Evolutionary conservation across 768 basidiomycete genomes (phyloP).

Genomic region (Rhizopogon salebrosus): DNA sequence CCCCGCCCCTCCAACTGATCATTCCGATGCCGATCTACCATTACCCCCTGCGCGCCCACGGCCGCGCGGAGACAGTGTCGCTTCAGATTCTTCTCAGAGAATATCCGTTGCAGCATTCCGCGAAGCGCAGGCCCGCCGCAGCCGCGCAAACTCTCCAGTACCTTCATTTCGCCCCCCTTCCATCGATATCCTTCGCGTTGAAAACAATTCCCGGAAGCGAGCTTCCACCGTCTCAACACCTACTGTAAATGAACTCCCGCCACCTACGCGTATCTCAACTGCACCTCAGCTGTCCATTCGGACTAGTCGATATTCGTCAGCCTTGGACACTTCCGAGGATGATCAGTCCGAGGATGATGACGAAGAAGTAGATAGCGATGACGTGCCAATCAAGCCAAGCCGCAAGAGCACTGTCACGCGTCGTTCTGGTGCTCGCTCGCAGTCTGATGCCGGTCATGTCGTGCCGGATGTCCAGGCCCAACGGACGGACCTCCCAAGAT

Average conservation of each 20-base stretch:
- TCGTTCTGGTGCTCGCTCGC: constrained; percentile 7
- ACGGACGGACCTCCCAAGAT: constrained; percentile 6
- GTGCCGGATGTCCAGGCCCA: not conserved
- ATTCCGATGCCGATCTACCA: constrained; percentile 15
- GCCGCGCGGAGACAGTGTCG: constrained; percentile 51
- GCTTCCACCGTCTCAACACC: constrained; percentile 25
- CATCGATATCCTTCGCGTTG: constrained; percentile 25
- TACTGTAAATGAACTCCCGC: constrained; percentile 9
- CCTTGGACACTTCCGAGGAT: constrained; percentile 22
- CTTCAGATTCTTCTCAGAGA: constrained; percentile 64
- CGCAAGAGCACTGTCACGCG: constrained; percentile 32
- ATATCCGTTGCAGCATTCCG: constrained; percentile 81
- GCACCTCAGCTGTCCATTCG: constrained; percentile 7
- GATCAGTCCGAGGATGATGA: constrained; percentile 32
- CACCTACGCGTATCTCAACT: constrained; percentile 8
- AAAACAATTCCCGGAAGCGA: constrained; percentile 20
- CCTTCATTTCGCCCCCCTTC: constrained; percentile 43
- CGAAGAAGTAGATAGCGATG: constrained; percentile 32
- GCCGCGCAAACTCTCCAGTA: constrained; percentile 54
- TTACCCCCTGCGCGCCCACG: constrained; percentile 39
- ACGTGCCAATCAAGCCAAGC: constrained; percentile 26
- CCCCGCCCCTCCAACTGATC: constrained; percentile 21
- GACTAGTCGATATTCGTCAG: constrained; percentile 7
- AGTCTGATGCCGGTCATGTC: constrained; percentile 18
- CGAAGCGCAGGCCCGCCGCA: constrained; percentile 68